Base-by-base conservation (phyloP, 345 rosid species). In the Capsella bursapastoris region DNA sequence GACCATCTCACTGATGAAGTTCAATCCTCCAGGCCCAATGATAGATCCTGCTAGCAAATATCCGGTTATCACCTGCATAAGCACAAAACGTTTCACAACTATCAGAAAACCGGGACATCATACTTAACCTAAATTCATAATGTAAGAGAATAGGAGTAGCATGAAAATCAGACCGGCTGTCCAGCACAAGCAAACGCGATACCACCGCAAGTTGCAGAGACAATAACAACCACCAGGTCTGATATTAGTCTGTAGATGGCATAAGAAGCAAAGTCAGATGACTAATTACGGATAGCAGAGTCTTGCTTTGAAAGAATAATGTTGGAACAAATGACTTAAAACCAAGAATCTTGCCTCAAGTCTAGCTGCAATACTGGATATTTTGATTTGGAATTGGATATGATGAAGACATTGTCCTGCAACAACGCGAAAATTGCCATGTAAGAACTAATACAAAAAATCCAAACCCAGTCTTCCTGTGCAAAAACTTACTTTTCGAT, bases 111-210 rank as follows among this genome's bases (percentile, higher is more conserved):
- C 0, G 3, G 66, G 12, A 38, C 34, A 31, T 38, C 18, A 65
- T 12, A 65, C 34, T 61, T 32, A 29, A 62, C 41, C 51, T 37
- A 68, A 15, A 38, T 29, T 8, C 5, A 40, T 35, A 73, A 6
- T 55, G 57, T 68, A 4, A 60, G n/a, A 58, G 72, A 51, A 32
- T 47, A 47, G 45, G 52, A 14, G 68, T 58, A 41, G 69, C 8
- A 48, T 6, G 37, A 63, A 35, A 75, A 62, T 25, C 91, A 70
- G 78, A 94, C 98, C 88, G 95, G 97, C 80, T 91, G 97, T 76
- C 98, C 96, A 82, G 96, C 95, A 82, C 96, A 94, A 64, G 97
- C 97, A 83, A 94, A 94, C 41, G 97, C 98, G 73, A 94, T 91
- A 77, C 98, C 98, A 81, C 97, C 98, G 75, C 96, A 89, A 78